Conservation (phyloP, 2,329 filamentous ascomycete genomes). For the Macrophomina tecta region DNA sequence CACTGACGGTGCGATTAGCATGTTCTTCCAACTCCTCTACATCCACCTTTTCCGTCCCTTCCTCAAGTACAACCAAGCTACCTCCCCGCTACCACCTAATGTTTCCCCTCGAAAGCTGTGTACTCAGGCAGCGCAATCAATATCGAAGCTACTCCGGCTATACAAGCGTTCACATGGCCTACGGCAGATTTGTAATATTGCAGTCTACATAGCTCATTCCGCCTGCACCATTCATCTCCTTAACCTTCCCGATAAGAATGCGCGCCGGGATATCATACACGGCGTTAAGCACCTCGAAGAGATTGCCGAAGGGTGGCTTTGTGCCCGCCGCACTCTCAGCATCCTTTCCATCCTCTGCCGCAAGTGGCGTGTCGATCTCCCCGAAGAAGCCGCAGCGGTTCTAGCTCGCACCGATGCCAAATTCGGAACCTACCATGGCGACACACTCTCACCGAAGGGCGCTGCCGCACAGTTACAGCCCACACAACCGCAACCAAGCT, state of each 20-base stretch:
- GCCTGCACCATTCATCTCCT: conserved; percentile 94
- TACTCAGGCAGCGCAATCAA: conserved; percentile 84
- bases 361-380: conserved; percentile 90
- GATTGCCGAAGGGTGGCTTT: conserved; percentile 93
- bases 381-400: conserved; percentile 78
- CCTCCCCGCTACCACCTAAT: conserved; percentile 82
- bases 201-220: conserved; percentile 92
- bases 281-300: conserved; percentile 92
- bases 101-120: conserved; percentile 91
- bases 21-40: conserved; percentile 96
- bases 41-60: conserved; percentile 97
- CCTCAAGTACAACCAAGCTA: conserved; percentile 82
- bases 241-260: conserved; percentile 90
- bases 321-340: conserved; percentile 80
- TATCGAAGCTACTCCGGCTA: conserved; percentile 91
- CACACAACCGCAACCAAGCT: conserved; percentile 16
- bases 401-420: conserved; percentile 80
- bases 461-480: conserved; percentile 29
- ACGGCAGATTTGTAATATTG: conserved; percentile 94
- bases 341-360: conserved; percentile 83
- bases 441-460: conserved; percentile 29
- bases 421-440: conserved; percentile 68
- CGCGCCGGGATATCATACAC: conserved; percentile 86
- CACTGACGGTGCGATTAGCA: conserved; percentile 61
- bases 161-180: conserved; percentile 93